Percentiles rank a stretch among this genome's conserved stretches.
Evolutionary conservation across 257 asterid genomes (phyloP).

Genomic region (Verbascum thapsus): DNA sequence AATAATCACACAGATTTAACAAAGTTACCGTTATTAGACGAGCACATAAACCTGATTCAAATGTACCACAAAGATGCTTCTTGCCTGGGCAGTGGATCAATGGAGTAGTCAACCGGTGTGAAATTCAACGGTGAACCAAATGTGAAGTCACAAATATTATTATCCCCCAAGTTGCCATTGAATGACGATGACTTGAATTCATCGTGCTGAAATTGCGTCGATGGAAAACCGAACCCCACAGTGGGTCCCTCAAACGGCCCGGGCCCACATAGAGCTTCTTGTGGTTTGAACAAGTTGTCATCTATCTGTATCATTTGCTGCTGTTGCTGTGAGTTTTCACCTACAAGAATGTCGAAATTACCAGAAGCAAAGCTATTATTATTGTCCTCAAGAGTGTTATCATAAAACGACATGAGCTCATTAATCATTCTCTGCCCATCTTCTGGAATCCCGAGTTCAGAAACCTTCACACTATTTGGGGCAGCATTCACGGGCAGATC

Average conservation of each 20-base stretch:
- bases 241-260: constrained; percentile 34
- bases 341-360: constrained; percentile 27
- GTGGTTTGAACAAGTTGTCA: constrained; percentile 29
- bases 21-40: constrained; percentile 14
- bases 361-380: constrained; percentile 31
- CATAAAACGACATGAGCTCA: constrained; percentile 51
- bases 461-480: constrained; percentile 30
- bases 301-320: constrained; percentile 25
- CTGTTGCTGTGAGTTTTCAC: constrained; percentile 36
- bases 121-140: constrained; percentile 46
- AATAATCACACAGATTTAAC: constrained; percentile 32
- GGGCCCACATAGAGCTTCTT: constrained; percentile 32
- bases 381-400: constrained; percentile 32
- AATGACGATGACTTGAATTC: constrained; percentile 32
- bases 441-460: constrained; percentile 51
- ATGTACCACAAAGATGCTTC: constrained; percentile 49
- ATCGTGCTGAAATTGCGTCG: constrained; percentile 41
- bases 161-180: constrained; percentile 34
- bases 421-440: constrained; percentile 51
- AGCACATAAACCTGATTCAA: constrained; percentile 16
- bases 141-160: constrained; percentile 38
- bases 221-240: constrained; percentile 31
- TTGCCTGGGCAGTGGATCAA: constrained; percentile 41
- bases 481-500: constrained; percentile 21
- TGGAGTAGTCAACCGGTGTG: constrained; percentile 37